phyloP scores from a whole-genome alignment of 805 yeast genomes.

The Wickerhamomyces alni region DNA sequence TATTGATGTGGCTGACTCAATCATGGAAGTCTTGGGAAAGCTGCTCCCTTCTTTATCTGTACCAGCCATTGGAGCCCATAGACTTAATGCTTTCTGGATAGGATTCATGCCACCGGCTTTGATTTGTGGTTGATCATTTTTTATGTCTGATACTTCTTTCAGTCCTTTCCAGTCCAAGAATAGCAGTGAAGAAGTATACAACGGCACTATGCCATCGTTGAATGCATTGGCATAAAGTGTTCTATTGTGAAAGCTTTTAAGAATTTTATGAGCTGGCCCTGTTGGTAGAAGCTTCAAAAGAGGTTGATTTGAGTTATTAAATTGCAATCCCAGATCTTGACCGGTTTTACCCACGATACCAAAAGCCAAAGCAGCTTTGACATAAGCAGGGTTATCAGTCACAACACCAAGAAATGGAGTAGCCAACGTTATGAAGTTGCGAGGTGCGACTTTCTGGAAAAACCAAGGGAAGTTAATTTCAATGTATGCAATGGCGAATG shows the following conservation, averaged over 20 bases:
- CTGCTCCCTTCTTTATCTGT: slow-evolving; percentile 12
- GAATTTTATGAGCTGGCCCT: slow-evolving; percentile 56
- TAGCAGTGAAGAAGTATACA: slow-evolving; percentile 63
- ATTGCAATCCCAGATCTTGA: slow-evolving; percentile 61
- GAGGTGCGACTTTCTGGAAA: slow-evolving; percentile 51
- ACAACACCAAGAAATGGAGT: slow-evolving; percentile 73
- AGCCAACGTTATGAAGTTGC: slow-evolving; percentile 67
- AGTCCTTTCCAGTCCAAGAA: slow-evolving; percentile 47
- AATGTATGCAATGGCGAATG: slow-evolving; percentile 72
- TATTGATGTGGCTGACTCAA: slow-evolving; percentile 63
- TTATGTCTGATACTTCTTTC: slow-evolving; percentile 9
- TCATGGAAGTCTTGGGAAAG: slow-evolving; percentile 61
- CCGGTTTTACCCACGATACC: slow-evolving; percentile 83
- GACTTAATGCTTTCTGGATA: slow-evolving; percentile 37
- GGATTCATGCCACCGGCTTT: slow-evolving; percentile 26
- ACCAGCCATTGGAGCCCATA: slow-evolving; percentile 31
- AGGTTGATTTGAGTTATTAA: slow-evolving; percentile 41
- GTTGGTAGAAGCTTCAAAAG: slow-evolving; percentile 57
- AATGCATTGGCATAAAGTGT: slow-evolving; percentile 71
- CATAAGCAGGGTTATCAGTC: slow-evolving; percentile 72
- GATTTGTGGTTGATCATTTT: slow-evolving; percentile 1
- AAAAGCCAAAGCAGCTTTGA: slow-evolving; percentile 59
- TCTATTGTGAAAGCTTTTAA: slow-evolving; percentile 53
- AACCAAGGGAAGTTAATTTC: slow-evolving; percentile 64
- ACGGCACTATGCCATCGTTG: slow-evolving; percentile 80